Base-by-base conservation (phyloP, 805 yeast genomes). In the Wickerhamomyces strasburgensis region DNA sequence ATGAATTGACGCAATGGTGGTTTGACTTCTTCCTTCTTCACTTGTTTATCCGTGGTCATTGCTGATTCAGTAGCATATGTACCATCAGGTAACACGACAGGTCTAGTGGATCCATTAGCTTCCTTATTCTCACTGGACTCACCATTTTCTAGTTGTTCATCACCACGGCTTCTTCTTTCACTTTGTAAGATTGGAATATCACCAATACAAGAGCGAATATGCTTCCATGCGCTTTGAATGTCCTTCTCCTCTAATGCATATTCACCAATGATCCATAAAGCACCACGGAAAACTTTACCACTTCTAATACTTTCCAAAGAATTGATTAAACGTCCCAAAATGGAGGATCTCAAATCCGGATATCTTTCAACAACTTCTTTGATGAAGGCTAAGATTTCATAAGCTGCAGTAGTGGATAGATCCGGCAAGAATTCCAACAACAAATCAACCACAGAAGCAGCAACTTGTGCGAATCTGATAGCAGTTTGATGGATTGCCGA, bases 51-150 rank as follows among this genome's bases (percentile, higher is more conserved):
- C 5, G 78, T 64, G 13, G 83, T 83, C 39, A 81, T 64, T 0
- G 95, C 93, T 45, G 78, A 77, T 63, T 93, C 98, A 29, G 96
- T 85, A 19, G 98, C 98, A 62, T 93, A 93, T 0, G 99, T 93
- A 51, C 99, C 99, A 65, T 93, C 99, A n/a, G 98, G 96, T 47
- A 93, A 72, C 41, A 93, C 81, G 42, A 83, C 80, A 15, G 97
- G 97, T 31, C 85, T 85, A 27, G 63, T 57, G 5, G 62, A 57
- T 27, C 66, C 70, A 16, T 55, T 58, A 24, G 60, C 49, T 18
- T 54, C 58, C 15, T 38, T 44, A 14, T 48, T 55, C 5, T 39
- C 52, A 11, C 38, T 48, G 3, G 47, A 51, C 6, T 48, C 54
- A 4, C 47, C 53, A 9, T 48, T 53, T 5, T 48, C 62, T 4